Evolutionary conservation across 202 grass and related monocot species (phyloP).

Genomic region (Bolboschoenoplectus hybrid): DNA sequence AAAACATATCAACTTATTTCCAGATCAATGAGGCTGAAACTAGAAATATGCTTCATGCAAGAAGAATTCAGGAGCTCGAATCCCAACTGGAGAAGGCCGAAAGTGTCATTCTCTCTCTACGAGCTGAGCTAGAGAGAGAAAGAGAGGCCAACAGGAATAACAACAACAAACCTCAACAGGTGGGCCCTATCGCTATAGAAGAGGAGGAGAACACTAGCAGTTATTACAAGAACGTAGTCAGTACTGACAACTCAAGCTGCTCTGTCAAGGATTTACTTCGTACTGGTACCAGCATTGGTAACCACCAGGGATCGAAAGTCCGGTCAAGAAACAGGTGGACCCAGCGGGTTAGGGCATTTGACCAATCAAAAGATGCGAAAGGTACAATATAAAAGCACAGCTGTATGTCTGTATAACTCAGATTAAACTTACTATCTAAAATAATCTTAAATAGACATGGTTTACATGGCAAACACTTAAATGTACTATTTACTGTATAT

Average conservation of each 20-base stretch:
- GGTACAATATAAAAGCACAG: conserved; percentile 32
- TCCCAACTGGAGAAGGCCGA: conserved; percentile 28
- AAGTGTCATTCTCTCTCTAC: conserved; percentile 20
- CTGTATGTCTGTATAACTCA: background rate
- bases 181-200: background rate
- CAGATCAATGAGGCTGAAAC: conserved; percentile 47
- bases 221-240: conserved; percentile 8
- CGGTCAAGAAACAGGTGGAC: conserved; percentile 33
- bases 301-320: conserved; percentile 13
- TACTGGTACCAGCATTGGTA: background rate
- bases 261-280: conserved; percentile 13
- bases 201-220: conserved; percentile 35
- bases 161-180: conserved; percentile 2
- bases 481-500: background rate
- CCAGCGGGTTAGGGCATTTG: conserved; percentile 27
- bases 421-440: background rate
- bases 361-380: conserved; percentile 35
- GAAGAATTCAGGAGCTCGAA: conserved; percentile 44
- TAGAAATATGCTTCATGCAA: conserved; percentile 42
- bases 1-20: background rate
- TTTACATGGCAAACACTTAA: conserved; percentile 4
- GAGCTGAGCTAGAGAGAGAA: conserved; percentile 21
- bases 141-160: conserved; percentile 25
- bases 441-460: background rate
- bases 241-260: conserved; percentile 12